A percentile compares a stretch with the other conserved stretches of the same genome.
Evolutionary conservation across 2,329 filamentous ascomycete genomes (phyloP).

Genomic region (Rhexocercosporidium sp.): DNA sequence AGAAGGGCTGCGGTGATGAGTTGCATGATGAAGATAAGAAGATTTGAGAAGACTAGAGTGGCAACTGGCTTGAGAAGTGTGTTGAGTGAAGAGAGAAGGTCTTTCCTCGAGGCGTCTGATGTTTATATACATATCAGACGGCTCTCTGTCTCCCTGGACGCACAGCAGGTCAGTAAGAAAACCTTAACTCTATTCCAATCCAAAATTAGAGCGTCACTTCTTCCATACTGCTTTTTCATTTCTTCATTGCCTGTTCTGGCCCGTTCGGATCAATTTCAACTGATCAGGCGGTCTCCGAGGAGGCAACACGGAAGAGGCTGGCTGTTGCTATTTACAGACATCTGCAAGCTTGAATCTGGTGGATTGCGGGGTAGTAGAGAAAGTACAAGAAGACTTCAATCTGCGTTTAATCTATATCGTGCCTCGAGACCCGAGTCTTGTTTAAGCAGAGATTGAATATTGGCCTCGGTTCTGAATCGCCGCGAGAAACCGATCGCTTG

Average conservation of each 20-base stretch:
- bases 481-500: background rate
- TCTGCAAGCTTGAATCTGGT: slow-evolving; percentile 6
- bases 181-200: background rate
- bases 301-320: slow-evolving; percentile 10
- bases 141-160: background rate
- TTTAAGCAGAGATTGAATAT: background rate
- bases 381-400: slow-evolving; percentile 11
- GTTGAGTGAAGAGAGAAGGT: slow-evolving; percentile 10
- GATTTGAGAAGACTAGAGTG: background rate
- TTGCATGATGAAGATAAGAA: slow-evolving; percentile 22
- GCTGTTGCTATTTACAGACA: slow-evolving; percentile 10
- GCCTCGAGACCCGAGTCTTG: slow-evolving; percentile 3
- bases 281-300: slow-evolving; percentile 10
- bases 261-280: background rate
- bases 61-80: slow-evolving; percentile 12
- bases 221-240: background rate
- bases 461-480: background rate
- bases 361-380: slow-evolving; percentile 12
- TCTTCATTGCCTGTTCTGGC: slow-evolving; percentile 7
- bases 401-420: slow-evolving; percentile 20
- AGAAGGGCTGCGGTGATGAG: slow-evolving; percentile 22
- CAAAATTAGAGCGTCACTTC: background rate
- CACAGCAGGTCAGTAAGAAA: background rate
- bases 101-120: slow-evolving; percentile 8
- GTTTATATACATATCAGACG: slow-evolving; percentile 25